phyloP scores from a whole-genome alignment of 495 filamentous ascomycete species.

The Usnea hakonensis region DNA sequence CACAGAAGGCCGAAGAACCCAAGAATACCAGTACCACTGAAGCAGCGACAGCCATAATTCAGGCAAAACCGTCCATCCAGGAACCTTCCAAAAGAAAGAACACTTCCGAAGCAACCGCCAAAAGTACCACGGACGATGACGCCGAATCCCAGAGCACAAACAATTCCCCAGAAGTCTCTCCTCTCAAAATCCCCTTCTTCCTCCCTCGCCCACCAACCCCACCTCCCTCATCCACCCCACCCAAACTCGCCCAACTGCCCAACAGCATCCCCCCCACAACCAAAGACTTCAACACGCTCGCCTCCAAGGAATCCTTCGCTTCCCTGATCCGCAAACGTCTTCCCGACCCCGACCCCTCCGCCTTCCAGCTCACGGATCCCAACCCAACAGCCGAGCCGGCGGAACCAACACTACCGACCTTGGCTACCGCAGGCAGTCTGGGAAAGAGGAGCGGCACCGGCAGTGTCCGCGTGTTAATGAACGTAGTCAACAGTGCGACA shows the following conservation, averaged over 20 bases:
- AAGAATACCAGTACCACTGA: neutral
- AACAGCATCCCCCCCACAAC: neutral
- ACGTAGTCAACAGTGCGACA: conserved; percentile 10
- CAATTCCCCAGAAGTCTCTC: neutral
- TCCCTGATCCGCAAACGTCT: conserved; percentile 6
- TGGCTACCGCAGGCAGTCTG: neutral
- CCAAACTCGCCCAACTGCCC: conserved; percentile 1
- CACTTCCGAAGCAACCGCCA: neutral
- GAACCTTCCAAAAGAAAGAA: neutral
- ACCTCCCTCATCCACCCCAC: neutral
- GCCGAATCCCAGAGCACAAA: neutral
- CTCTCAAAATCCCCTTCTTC: neutral
- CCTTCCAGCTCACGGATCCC: conserved; percentile 5
- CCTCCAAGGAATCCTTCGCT: conserved; percentile 2
- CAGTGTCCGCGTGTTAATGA: conserved; percentile 13
- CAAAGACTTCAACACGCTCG: neutral
- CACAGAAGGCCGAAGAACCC: neutral
- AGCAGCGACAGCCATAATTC: neutral
- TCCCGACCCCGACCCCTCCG: conserved; percentile 7
- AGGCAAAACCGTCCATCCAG: neutral
- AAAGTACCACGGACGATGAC: neutral
- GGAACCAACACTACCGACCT: neutral
- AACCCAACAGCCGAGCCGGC: neutral
- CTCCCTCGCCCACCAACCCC: conserved; percentile 8
- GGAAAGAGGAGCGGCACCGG: neutral